These are phyloP conservation scores for Serendipita indica DNA, from an alignment of 768 basidiomycete species.

Conservation along the genomic window DNA sequence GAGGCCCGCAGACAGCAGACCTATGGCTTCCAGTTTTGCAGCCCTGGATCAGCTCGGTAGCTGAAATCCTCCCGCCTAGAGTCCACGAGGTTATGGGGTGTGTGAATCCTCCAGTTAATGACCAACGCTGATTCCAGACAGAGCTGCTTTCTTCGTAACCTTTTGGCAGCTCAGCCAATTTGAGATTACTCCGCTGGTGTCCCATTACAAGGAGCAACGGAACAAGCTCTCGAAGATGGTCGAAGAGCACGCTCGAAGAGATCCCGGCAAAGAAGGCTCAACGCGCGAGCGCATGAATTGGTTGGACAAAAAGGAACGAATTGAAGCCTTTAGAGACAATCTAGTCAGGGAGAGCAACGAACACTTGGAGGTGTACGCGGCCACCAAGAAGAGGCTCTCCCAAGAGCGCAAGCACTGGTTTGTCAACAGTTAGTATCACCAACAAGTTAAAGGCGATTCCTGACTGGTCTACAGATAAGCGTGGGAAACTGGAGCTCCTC, in stretches of 20 bases:
- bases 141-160: slow-evolving; percentile 83
- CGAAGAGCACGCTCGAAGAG: slow-evolving; percentile 4
- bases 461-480: slow-evolving; percentile 24
- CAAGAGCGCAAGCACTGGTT: slow-evolving; percentile 80
- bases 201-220: slow-evolving; percentile 69
- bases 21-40: slow-evolving; percentile 71
- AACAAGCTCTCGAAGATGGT: slow-evolving; percentile 23
- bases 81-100: slow-evolving; percentile 59
- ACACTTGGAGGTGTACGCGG: slow-evolving; percentile 53
- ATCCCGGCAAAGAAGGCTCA: not conserved
- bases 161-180: slow-evolving; percentile 95
- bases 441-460: slow-evolving; percentile 25
- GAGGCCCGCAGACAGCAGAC: slow-evolving; percentile 29
- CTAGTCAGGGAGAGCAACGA: slow-evolving; percentile 61
- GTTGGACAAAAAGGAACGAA: slow-evolving; percentile 23
- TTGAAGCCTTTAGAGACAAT: slow-evolving; percentile 40
- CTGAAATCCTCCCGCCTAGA: slow-evolving; percentile 51
- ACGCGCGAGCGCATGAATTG: not conserved
- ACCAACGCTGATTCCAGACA: slow-evolving; percentile 22
- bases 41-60: slow-evolving; percentile 60
- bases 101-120: slow-evolving; percentile 20
- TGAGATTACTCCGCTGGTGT: slow-evolving; percentile 64
- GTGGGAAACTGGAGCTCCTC: slow-evolving; percentile 34
- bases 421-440: slow-evolving; percentile 33
- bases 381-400: slow-evolving; percentile 59